These are phyloP conservation scores for Gracilaria domingensis DNA, from an alignment of 23 red algal genomes.

Conservation along the genomic window DNA sequence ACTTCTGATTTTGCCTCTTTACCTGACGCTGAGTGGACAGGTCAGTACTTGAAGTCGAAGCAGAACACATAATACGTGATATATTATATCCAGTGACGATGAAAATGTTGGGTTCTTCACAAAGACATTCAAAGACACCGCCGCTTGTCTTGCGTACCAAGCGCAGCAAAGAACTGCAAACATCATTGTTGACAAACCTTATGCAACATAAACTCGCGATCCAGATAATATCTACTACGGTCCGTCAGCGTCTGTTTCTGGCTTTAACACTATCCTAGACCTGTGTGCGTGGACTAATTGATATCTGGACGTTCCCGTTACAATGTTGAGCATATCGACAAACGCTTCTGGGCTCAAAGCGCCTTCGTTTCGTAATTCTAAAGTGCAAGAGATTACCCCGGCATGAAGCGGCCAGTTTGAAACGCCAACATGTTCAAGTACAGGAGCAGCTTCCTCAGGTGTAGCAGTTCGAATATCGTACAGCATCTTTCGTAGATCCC, in stretches of 20 bases:
- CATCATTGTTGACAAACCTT: too few relatives aligned
- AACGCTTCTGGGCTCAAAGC: conserved; percentile 56
- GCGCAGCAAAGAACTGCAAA: too few relatives aligned
- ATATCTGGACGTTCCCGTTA: conserved; percentile 20
- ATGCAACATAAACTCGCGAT: too few relatives aligned
- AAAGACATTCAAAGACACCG: too few relatives aligned
- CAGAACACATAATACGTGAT: background rate
- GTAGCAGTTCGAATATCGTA: conserved; percentile 47
- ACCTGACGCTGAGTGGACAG: conserved; percentile 54
- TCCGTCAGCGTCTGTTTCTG: background rate
- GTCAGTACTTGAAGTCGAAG: conserved; percentile 51
- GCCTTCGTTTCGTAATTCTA: conserved; percentile 55
- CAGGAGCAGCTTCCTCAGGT: conserved; percentile 57
- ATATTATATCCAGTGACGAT: background rate
- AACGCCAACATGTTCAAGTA: conserved; percentile 69
- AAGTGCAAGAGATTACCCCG: conserved; percentile 29
- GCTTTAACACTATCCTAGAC: background rate
- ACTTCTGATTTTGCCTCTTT: conserved; percentile 37
- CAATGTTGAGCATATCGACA: conserved; percentile 53
- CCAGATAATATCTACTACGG: too few relatives aligned
- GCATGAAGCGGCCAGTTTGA: conserved; percentile 37
- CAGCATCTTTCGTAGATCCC: conserved; percentile 60
- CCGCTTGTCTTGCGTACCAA: too few relatives aligned
- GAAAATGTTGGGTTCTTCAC: background rate
- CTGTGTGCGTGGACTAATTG: conserved; percentile 68